Conservation (phyloP, 2,329 filamentous ascomycete species). For the Aspergillus arachidicola region DNA sequence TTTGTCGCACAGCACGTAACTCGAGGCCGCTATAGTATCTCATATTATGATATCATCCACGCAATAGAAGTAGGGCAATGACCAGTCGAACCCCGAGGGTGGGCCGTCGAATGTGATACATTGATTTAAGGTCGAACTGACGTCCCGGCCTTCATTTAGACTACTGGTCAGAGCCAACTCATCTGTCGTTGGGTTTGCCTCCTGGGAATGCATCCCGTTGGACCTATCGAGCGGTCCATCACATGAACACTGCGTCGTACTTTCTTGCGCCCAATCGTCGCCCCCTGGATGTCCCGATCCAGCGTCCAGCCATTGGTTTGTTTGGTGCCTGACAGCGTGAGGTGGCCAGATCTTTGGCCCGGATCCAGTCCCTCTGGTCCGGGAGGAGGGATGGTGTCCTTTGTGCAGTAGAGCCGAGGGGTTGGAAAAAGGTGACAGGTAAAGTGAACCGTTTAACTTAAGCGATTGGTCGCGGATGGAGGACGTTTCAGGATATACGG, state of each 20-base stretch:
- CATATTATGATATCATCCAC: not conserved
- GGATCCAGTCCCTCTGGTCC: not conserved
- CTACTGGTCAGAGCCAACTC: not conserved
- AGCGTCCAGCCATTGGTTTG: not conserved
- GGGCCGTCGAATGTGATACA: slow-evolving; percentile 6
- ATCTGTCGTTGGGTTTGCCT: not conserved
- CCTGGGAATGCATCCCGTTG: not conserved
- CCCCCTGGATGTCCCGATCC: not conserved
- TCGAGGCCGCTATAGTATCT: not conserved
- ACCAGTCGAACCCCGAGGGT: not conserved
- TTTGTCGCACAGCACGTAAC: not conserved
- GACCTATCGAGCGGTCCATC: slow-evolving; percentile 2
- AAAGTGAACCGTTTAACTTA: not conserved
- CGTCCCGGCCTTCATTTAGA: not conserved
- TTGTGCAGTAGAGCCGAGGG: not conserved
- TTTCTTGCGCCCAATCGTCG: not conserved
- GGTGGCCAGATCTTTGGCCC: not conserved
- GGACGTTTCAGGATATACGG: slow-evolving; percentile 3
- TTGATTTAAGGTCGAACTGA: not conserved
- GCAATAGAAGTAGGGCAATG: not conserved
- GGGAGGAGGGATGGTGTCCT: not conserved
- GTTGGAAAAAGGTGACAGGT: slow-evolving; percentile 4
- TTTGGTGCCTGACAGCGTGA: slow-evolving; percentile 3
- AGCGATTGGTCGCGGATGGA: not conserved
- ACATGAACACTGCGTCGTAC: not conserved